Evolutionary conservation across 2,329 filamentous ascomycete genomes (phyloP).

Genomic region (Lecanoromycetidae sp.): DNA sequence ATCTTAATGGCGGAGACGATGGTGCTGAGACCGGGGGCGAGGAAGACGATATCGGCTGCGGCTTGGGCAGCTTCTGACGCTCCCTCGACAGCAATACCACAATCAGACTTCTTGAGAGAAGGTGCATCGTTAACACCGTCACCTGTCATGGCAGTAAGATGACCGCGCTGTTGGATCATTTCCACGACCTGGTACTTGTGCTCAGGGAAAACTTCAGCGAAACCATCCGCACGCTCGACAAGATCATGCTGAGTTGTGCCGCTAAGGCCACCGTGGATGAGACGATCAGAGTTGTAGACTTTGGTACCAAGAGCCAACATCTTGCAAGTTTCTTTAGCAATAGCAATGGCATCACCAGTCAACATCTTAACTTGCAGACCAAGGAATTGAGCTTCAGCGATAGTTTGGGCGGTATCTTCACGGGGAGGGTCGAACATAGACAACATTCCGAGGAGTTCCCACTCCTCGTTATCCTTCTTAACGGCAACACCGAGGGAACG

Average conservation of each 20-base stretch:
- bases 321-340: conserved; percentile 72
- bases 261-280: conserved; percentile 63
- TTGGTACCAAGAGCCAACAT: conserved; percentile 69
- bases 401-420: conserved; percentile 67
- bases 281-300: conserved; percentile 68
- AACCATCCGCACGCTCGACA: conserved; percentile 61
- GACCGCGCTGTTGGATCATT: conserved; percentile 62
- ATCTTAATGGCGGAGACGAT: conserved; percentile 65
- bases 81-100: conserved; percentile 62
- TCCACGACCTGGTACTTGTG: conserved; percentile 68
- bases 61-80: conserved; percentile 61
- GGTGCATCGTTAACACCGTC: conserved; percentile 66
- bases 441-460: conserved; percentile 63
- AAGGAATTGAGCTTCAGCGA: conserved; percentile 62
- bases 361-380: conserved; percentile 72
- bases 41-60: conserved; percentile 62
- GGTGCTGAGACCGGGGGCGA: conserved; percentile 58
- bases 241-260: conserved; percentile 64
- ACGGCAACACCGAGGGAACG: conserved; percentile 67
- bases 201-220: conserved; percentile 63
- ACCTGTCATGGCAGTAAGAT: conserved; percentile 64
- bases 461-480: conserved; percentile 63
- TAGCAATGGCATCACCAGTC: conserved; percentile 68
- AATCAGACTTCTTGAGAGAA: conserved; percentile 62
- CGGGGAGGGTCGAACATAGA: conserved; percentile 72